phyloP scores from a whole-genome alignment of 2,329 filamentous ascomycete species.

The Calonectria henricotiae region DNA sequence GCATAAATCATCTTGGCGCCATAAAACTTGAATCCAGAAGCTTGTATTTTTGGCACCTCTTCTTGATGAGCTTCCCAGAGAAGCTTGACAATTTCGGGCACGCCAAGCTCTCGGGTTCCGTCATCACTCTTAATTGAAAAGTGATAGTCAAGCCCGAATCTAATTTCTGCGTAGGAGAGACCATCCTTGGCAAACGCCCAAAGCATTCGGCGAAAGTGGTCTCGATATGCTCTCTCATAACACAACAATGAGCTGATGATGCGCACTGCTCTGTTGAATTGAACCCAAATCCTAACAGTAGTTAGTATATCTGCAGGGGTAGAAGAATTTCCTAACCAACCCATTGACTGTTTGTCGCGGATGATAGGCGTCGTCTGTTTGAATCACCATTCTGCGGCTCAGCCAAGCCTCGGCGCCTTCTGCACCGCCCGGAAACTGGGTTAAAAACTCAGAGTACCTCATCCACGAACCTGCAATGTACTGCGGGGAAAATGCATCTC shows the following conservation, averaged over 20 bases:
- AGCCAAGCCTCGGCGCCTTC: slow-evolving; percentile 7
- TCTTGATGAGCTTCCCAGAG: slow-evolving; percentile 10
- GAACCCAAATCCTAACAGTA: not conserved
- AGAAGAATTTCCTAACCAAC: not conserved
- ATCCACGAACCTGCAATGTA: slow-evolving; percentile 1
- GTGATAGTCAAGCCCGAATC: slow-evolving; percentile 12
- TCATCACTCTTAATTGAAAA: slow-evolving; percentile 12
- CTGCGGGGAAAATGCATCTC: not conserved
- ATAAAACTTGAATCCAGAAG: not conserved
- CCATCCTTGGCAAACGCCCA: slow-evolving; percentile 13
- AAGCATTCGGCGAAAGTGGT: slow-evolving; percentile 11
- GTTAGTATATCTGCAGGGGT: not conserved
- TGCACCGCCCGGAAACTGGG: not conserved
- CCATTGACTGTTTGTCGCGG: slow-evolving; percentile 7
- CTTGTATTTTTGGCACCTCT: slow-evolving; percentile 9
- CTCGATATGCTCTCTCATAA: slow-evolving; percentile 1
- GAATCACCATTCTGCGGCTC: not conserved
- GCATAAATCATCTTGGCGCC: slow-evolving; percentile 11
- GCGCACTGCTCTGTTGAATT: slow-evolving; percentile 13
- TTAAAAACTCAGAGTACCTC: slow-evolving; percentile 1
- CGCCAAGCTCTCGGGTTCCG: not conserved
- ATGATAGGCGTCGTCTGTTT: slow-evolving; percentile 1
- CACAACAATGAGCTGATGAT: not conserved
- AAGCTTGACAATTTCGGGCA: slow-evolving; percentile 8
- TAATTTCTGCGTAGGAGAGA: slow-evolving; percentile 1